phyloP scores from a whole-genome alignment of 1,284 basidiomycete species.

The Ganoderma lingzhi region DNA sequence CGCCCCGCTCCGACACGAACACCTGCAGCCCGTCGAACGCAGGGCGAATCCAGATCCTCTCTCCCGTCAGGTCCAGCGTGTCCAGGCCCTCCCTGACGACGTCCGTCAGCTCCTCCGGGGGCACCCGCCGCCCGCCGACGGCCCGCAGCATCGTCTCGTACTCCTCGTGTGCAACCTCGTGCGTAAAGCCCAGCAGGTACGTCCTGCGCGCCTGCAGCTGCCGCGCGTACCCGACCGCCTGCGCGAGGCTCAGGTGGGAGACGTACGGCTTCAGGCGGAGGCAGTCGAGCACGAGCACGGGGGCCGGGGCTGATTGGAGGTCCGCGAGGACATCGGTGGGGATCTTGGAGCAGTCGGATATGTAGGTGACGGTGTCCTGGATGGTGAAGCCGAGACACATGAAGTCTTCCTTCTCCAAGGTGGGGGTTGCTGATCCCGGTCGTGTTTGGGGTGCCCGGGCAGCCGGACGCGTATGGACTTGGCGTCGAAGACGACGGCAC shows the following conservation, averaged over 20 bases:
- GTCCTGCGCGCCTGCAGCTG: conserved; percentile 63
- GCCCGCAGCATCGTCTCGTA: conserved; percentile 65
- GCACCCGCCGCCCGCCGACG: conserved; percentile 48
- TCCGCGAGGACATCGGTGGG: conserved; percentile 70
- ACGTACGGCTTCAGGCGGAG: conserved; percentile 66
- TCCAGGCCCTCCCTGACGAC: conserved; percentile 52
- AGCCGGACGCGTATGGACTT: conserved; percentile 53
- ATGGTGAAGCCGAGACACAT: conserved; percentile 80
- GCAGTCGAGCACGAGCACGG: conserved; percentile 77
- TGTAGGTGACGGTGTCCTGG: conserved; percentile 67
- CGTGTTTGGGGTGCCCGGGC: conserved; percentile 35
- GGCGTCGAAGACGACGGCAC: conserved; percentile 40
- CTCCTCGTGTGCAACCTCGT: conserved; percentile 74
- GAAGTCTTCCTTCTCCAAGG: conserved; percentile 44
- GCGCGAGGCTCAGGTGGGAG: conserved; percentile 76
- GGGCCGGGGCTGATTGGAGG: conserved; percentile 47
- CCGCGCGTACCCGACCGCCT: conserved; percentile 61
- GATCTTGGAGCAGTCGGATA: conserved; percentile 80
- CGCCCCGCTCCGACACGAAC: conserved; percentile 48
- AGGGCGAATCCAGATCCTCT: conserved; percentile 67
- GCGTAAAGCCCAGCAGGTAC: conserved; percentile 77
- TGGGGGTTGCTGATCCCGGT: conserved; percentile 22
- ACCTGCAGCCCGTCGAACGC: conserved; percentile 74
- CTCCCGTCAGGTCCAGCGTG: conserved; percentile 52
- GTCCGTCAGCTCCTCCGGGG: conserved; percentile 45